Evolutionary conservation across 371 early-diverging fungal species (phyloP), one percentile per base, ranked within the genome.

Genomic region (Cladochytrium tenue): DNA sequence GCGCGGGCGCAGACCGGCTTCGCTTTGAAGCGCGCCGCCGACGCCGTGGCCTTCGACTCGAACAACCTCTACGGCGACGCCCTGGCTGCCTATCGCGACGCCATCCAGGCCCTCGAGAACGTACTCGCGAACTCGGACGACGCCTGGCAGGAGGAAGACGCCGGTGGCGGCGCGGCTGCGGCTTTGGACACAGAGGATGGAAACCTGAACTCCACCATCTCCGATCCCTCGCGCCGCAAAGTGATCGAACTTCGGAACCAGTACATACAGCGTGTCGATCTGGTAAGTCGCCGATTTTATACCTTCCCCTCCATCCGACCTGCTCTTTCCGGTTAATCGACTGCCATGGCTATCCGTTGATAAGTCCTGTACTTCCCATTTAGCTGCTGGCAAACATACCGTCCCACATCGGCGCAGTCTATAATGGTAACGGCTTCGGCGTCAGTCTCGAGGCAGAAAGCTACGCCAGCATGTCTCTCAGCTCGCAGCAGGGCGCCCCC

Each of bases 191-290:
- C n/a, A n/a, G n/a, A n/a, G n/a, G n/a, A n/a, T n/a, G n/a, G n/a
- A n/a, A n/a, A n/a, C n/a, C n/a, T n/a, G n/a, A n/a, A n/a, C n/a
- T n/a, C n/a, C n/a, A n/a, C n/a, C n/a, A n/a, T n/a, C n/a, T 43
- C 43, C 10, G 62, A 53, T 7, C 30, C 1, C 3, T 50, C 43
- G 7, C 56, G 64, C 3, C 32, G 57, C 30, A 57, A 62, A 51
- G 27, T 73, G 2, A 60, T 73, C 52, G 67, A 67, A 51, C 17
- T 73, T 1, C 61, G 73, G 34, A 67, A 64, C 20, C 17, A 52
- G 35, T 73, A 73, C 58, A 56, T 73, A 3, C 63, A 67, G 32
- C 65, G 73, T 26, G 63, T 64, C 2, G 73, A 68, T 51, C 43
- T 43, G 43, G 43, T 43, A 20, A 43, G 43, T 13, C n/a, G n/a